Evolutionary conservation across 2,329 filamentous ascomycete species (phyloP).

Genomic region (Phyllosticta citriasiana): DNA sequence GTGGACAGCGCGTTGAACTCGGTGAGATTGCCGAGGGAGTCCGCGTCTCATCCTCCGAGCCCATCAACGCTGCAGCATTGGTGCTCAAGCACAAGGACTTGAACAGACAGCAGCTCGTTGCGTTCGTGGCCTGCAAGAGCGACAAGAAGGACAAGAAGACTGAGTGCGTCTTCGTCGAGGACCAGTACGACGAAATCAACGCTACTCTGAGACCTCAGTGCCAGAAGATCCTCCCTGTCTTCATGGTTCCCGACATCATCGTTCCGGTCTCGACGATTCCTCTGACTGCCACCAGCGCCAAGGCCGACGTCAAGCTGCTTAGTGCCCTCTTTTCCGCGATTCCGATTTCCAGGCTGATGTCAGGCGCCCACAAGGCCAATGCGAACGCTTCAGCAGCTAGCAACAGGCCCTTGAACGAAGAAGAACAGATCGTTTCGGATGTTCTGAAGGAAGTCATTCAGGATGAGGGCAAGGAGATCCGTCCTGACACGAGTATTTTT

Average conservation of each 20-base stretch:
- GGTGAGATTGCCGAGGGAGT: conserved; percentile 27
- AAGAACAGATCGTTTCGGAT: conserved; percentile 19
- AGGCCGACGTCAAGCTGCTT: conserved; percentile 24
- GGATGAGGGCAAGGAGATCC: conserved; percentile 14
- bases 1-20: conserved; percentile 31
- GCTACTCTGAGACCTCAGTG: conserved; percentile 11
- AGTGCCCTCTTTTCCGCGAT: conserved; percentile 19
- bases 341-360: conserved; percentile 16
- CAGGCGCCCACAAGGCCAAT: background rate
- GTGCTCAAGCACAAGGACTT: conserved; percentile 7
- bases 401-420: conserved; percentile 13
- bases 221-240: conserved; percentile 20
- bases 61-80: background rate
- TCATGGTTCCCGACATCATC: conserved; percentile 33
- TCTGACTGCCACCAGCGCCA: conserved; percentile 23
- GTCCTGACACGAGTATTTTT: conserved; percentile 24
- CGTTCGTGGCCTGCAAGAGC: conserved; percentile 11
- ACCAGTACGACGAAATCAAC: conserved; percentile 11
- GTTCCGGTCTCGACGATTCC: conserved; percentile 29
- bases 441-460: conserved; percentile 17
- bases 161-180: conserved; percentile 12
- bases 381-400: background rate
- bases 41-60: conserved; percentile 23
- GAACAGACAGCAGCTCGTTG: background rate
- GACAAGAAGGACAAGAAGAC: conserved; percentile 13